Evolutionary conservation across 2,329 filamentous ascomycete species (phyloP), one percentile per base, ranked within the genome.

Genomic region (Fusarium cicatricum): DNA sequence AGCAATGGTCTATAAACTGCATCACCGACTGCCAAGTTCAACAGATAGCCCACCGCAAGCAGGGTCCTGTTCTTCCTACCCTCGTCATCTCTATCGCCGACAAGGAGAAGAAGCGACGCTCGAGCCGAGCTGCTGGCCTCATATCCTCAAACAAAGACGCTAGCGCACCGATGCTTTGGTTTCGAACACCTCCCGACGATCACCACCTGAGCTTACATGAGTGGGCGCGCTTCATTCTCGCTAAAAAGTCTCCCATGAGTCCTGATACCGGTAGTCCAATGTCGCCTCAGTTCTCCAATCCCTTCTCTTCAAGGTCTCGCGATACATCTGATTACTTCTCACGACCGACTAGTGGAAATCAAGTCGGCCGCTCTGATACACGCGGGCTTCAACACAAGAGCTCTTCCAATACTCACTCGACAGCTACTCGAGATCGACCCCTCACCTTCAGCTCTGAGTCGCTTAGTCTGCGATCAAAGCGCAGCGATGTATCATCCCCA

Each of bases 21-120:
- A 78, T 87, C 47, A 78, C 78, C 48, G 82, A 85, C 51, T 88
- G 84, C 62, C 79, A 84, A 60, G 78, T 87, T 28, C 84, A 87
- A 68, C 80, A 81, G 70, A 62, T 87, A 14, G 78, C 84, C 36
- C 82, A 88, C 65, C 82, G 85, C 44, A 89, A 89, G 66, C 84
- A 87, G 65, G 82, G 82, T 1, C 81, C 83, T 11, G 77, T 82
- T 5, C 72, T 85, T 8, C 85, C 85, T 2, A 89, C 86, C 6
- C 78, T 89, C 11, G 76, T 87, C 39, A 69, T 89, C 32, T 83
- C 77, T 60, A 74, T 89, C 41, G 77, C 80, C 32, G 85, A 88
- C 60, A 87, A 85, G 69, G 76, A 86, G 59, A 82, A 84, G 50
- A 89, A 88, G 65, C 82, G 86, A 43, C 80, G 86, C 55, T 89